These are phyloP conservation scores for Teunomyces stri DNA, from an alignment of 805 yeast genomes.

Conservation along the genomic window DNA sequence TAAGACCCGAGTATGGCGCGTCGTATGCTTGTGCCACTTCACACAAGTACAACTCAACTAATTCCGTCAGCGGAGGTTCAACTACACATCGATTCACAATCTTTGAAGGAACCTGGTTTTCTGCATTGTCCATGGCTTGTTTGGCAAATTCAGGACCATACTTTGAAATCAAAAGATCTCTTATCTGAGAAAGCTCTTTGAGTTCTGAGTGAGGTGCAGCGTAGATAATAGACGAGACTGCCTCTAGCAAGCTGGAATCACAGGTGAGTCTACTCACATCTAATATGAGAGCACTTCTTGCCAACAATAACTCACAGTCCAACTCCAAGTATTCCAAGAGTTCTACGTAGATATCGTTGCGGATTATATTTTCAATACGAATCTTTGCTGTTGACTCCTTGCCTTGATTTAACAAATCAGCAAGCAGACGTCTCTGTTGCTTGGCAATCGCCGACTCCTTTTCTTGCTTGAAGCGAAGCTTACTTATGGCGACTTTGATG, in stretches of 20 bases:
- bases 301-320: slow-evolving; percentile 76
- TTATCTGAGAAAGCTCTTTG: slow-evolving; percentile 61
- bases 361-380: slow-evolving; percentile 77
- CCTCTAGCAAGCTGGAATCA: slow-evolving; percentile 69
- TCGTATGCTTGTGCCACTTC: slow-evolving; percentile 82
- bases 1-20: slow-evolving; percentile 65
- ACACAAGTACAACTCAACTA: slow-evolving; percentile 66
- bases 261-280: slow-evolving; percentile 40
- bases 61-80: slow-evolving; percentile 61
- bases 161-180: slow-evolving; percentile 59
- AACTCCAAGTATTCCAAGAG: slow-evolving; percentile 75
- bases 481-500: slow-evolving; percentile 67
- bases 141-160: slow-evolving; percentile 68
- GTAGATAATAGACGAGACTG: slow-evolving; percentile 65
- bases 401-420: slow-evolving; percentile 65
- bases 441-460: slow-evolving; percentile 74
- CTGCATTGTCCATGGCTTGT: slow-evolving; percentile 49
- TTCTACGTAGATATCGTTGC: slow-evolving; percentile 80
- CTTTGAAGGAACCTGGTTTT: slow-evolving; percentile 62
- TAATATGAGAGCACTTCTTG: slow-evolving; percentile 64
- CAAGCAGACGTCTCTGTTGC: slow-evolving; percentile 67
- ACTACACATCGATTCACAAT: slow-evolving; percentile 60
- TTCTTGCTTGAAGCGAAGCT: slow-evolving; percentile 68
- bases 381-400: slow-evolving; percentile 82
- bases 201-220: slow-evolving; percentile 73